Evolutionary conservation across 179 eudicot species (phyloP).

Genomic region (Silene noctiflora): DNA sequence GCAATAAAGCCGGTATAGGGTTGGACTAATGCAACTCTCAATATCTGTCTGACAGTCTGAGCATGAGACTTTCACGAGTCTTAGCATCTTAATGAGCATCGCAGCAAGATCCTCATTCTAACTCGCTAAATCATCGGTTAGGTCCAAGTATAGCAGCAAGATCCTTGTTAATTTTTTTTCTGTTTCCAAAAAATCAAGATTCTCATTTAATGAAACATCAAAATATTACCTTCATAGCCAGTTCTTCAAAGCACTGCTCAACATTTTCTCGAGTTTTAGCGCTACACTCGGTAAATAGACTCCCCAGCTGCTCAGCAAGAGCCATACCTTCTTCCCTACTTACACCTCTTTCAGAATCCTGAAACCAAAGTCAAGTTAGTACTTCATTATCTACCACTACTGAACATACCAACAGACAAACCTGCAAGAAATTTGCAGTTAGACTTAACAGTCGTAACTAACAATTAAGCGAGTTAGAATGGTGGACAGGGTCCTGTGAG

Average conservation of each 20-base stretch:
- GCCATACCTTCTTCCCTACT: constrained; percentile 84
- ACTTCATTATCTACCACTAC: too few species aligned
- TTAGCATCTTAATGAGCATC: background rate
- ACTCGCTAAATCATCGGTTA: too few species aligned
- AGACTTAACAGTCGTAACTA: too few species aligned
- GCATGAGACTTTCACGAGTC: background rate
- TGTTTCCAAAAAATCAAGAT: background rate
- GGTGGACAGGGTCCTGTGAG: background rate
- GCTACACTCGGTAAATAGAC: constrained; percentile 81
- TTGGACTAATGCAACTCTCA: background rate
- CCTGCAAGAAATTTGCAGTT: too few species aligned
- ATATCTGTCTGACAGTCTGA: too few species aligned
- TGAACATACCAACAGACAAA: background rate
- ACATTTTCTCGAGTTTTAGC: constrained; percentile 92
- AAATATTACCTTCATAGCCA: constrained; percentile 71
- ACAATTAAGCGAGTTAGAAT: background rate
- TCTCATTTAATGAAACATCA: background rate
- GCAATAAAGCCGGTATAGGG: too few species aligned
- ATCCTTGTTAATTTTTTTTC: background rate
- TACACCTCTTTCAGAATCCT: constrained; percentile 90
- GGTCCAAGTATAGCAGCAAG: background rate
- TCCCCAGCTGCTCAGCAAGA: constrained; percentile 77
- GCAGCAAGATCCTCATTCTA: background rate
- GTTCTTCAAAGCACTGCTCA: constrained; percentile 84
- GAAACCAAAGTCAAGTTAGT: constrained; percentile 17